phyloP scores from a whole-genome alignment of 2,329 filamentous ascomycete species.

The Chalaropsis thielavioides region DNA sequence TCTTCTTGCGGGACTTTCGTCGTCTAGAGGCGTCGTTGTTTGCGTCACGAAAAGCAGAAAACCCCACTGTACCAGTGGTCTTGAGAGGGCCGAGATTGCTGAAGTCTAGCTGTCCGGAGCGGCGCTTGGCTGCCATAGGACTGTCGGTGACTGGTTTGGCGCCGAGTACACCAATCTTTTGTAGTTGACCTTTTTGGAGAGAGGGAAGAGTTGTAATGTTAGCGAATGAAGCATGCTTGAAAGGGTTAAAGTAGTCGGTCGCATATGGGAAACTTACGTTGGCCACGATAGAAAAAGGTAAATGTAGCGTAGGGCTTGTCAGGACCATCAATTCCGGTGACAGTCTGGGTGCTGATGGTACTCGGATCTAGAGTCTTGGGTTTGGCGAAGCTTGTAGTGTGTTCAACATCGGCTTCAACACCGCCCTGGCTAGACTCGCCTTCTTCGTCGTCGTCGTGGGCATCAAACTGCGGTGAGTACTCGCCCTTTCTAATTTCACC shows the following conservation, averaged over 20 bases:
- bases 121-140: conserved; percentile 52
- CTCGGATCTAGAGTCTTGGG: conserved; percentile 92
- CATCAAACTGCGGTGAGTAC: conserved; percentile 94
- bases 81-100: conserved; percentile 73
- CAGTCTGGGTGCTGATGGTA: conserved; percentile 94
- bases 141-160: conserved; percentile 50
- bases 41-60: conserved; percentile 71
- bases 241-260: neutral
- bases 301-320: conserved; percentile 95
- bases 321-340: conserved; percentile 93
- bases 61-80: conserved; percentile 74
- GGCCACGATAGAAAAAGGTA: conserved; percentile 93
- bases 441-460: conserved; percentile 75
- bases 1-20: conserved; percentile 47
- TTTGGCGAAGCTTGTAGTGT: conserved; percentile 95
- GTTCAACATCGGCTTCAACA: conserved; percentile 68
- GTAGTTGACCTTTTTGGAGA: conserved; percentile 57
- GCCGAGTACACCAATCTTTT: conserved; percentile 85
- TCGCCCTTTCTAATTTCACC: conserved; percentile 97
- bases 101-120: conserved; percentile 74
- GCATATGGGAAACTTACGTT: conserved; percentile 49
- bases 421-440: conserved; percentile 22
- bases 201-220: neutral
- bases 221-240: neutral
- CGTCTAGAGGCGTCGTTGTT: conserved; percentile 41